phyloP scores from a whole-genome alignment of 441 rosid genomes.

The Francoa sonchifolia region DNA sequence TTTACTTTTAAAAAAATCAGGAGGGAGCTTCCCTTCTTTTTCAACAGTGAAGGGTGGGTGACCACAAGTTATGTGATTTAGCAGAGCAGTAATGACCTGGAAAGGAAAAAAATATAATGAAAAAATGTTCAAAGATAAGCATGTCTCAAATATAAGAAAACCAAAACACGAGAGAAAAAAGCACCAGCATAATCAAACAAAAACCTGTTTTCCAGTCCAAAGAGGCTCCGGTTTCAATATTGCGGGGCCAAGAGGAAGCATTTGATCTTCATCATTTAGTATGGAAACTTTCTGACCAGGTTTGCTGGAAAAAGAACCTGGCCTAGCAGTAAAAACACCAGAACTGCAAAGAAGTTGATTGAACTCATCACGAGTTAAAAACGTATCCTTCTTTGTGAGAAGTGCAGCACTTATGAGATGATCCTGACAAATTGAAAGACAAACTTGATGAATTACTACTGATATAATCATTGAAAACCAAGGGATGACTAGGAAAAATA shows the following conservation, averaged over 20 bases:
- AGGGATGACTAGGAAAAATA: neutral
- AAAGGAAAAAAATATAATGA: slow-evolving; percentile 6
- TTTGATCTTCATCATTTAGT: slow-evolving; percentile 36
- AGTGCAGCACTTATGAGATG: slow-evolving; percentile 83
- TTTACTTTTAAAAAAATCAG: slow-evolving; percentile 59
- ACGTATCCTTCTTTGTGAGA: slow-evolving; percentile 87
- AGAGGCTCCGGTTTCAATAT: slow-evolving; percentile 82
- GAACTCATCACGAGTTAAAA: slow-evolving; percentile 58
- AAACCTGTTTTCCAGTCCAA: slow-evolving; percentile 99
- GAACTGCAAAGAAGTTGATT: slow-evolving; percentile 79
- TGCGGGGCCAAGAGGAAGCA: slow-evolving; percentile 45
- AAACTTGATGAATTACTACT: slow-evolving; percentile 7
- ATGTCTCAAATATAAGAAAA: too few species aligned
- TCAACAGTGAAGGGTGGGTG: slow-evolving; percentile 75
- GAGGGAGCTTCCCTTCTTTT: slow-evolving; percentile 66
- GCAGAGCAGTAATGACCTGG: slow-evolving; percentile 75
- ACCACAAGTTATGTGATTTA: slow-evolving; percentile 73
- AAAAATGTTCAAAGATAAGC: too few species aligned
- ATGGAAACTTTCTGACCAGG: slow-evolving; percentile 59
- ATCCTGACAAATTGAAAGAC: slow-evolving; percentile 46
- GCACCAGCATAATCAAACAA: neutral
- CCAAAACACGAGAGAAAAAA: neutral
- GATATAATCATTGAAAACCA: slow-evolving; percentile 11
- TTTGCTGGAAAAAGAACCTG: slow-evolving; percentile 34
- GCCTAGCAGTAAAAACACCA: slow-evolving; percentile 45